Evolutionary conservation across 2,329 filamentous ascomycete genomes (phyloP), one percentile per base, ranked within the genome.

Genomic region (Chrysoporthe deuterocubensis): DNA sequence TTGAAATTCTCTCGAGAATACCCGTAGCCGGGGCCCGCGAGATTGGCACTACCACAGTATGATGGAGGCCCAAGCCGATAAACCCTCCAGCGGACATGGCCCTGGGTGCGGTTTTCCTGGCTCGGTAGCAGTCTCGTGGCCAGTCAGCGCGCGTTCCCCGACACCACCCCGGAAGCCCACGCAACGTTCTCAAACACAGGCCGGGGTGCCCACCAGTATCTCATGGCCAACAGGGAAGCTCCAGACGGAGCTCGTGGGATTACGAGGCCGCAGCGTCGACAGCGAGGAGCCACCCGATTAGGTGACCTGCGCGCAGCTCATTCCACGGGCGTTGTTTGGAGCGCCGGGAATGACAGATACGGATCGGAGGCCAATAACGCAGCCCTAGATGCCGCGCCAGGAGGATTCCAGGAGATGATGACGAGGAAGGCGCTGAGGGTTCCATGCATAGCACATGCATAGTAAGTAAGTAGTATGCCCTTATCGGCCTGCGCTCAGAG

Each of bases 171-270:
- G 44, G 42, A 13, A 58, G 65, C 72, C 72, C 71, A 68, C 72
- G 71, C 71, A 72, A 59, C 63, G 65, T 68, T 64, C 72, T 73
- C 70, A 73, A 73, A 73, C 72, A 73, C 68, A 57, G 62, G 46
- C 42, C 21, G 21, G 34, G 46, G 34, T 59, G 64, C 46, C 62
- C 60, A 26, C 71, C 66, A 54, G 67, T 64, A 65, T 66, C 66
- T 71, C 59, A 52, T 34, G 21, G 21, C 52, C 63, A 21, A 18
- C 50, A 34, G 42, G 37, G 42, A 46, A 21, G 26, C 18, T 13
- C 37, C 40, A 61, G 42, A 43, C 37, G 34, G 42, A 26, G 42
- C 13, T 26, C 9, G 58, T 16, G 40, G 13, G 37, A 43, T 43
- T 43, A 43, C 42, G 58, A 34, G 43, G 43, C 40, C 42, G 48